Evolutionary conservation across 139 green algal genomes (phyloP), one percentile per base, ranked within the genome.

Genomic region (Limnomonas spitsbergensis): DNA sequence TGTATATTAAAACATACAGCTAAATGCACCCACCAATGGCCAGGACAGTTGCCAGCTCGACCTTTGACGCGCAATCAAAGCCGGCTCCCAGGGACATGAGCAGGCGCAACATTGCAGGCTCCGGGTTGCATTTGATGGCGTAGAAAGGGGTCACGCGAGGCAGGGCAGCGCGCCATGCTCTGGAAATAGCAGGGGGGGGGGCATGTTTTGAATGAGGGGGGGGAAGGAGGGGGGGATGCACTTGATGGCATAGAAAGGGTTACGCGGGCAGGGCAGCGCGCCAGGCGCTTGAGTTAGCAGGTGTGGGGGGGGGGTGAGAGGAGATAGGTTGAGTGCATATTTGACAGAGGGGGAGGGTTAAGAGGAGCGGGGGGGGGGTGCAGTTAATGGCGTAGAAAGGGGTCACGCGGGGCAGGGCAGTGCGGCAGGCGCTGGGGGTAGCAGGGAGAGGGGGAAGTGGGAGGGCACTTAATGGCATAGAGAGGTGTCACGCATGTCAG

Each of bases 301-400:
- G n/a, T n/a, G n/a, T n/a, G n/a, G n/a, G n/a, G n/a, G n/a, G n/a
- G n/a, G n/a, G n/a, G n/a, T n/a, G n/a, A n/a, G n/a, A n/a, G n/a
- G n/a, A n/a, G n/a, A n/a, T n/a, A n/a, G n/a, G n/a, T n/a, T n/a
- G n/a, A n/a, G n/a, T n/a, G n/a, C n/a, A n/a, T n/a, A n/a, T n/a
- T n/a, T n/a, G n/a, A n/a, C n/a, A n/a, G n/a, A n/a, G n/a, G n/a
- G n/a, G n/a, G n/a, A n/a, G n/a, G n/a, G n/a, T n/a, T n/a, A n/a
- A n/a, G n/a, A n/a, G n/a, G n/a, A n/a, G n/a, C n/a, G n/a, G n/a
- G n/a, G n/a, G n/a, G n/a, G 82, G 85, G 82, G 95, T 95, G 88
- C 94, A 97, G 85, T 97, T 98, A 56, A 98, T 94, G 20, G 92
- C 92, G 66, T 93, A 98, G 88, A 93, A 94, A 32, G 94, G 92